These are phyloP conservation scores for Periconia sp. DNA, from an alignment of 2,329 filamentous ascomycete species.

Conservation along the genomic window DNA sequence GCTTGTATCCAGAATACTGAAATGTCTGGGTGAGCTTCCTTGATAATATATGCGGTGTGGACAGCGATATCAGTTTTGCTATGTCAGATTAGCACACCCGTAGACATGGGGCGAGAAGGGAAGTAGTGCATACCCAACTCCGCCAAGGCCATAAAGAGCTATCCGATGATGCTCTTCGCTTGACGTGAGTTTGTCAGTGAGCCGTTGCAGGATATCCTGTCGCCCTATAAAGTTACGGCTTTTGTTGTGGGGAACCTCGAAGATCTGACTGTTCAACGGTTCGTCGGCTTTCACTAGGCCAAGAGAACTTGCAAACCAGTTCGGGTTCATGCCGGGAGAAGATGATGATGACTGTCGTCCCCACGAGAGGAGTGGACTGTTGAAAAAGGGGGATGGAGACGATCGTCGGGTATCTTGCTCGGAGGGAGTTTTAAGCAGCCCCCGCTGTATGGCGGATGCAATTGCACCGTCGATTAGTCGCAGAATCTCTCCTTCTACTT, in stretches of 20 bases:
- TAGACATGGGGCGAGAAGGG: background rate
- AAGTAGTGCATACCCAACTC: constrained; percentile 7
- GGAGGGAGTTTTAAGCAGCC: background rate
- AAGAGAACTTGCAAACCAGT: background rate
- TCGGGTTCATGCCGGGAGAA: background rate
- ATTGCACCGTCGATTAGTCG: constrained; percentile 8
- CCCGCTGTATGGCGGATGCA: background rate
- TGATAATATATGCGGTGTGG: constrained; percentile 9
- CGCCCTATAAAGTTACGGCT: constrained; percentile 11
- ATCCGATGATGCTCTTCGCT: constrained; percentile 7
- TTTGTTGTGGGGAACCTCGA: constrained; percentile 9
- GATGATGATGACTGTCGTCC: background rate
- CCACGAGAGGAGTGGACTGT: constrained; percentile 4
- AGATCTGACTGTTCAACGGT: background rate
- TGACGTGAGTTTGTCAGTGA: constrained; percentile 6
- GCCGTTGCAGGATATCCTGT: constrained; percentile 7
- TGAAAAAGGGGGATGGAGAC: constrained; percentile 5
- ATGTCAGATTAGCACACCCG: background rate
- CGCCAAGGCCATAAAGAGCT: constrained; percentile 12
- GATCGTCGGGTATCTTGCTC: constrained; percentile 3
- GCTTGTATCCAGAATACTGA: constrained; percentile 13
- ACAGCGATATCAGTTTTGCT: constrained; percentile 11
- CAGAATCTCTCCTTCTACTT: constrained; percentile 9
- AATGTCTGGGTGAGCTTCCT: constrained; percentile 4
- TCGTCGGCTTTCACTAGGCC: background rate